A percentile compares a stretch with the other conserved stretches of the same genome.
phyloP scores from a whole-genome alignment of 306 rosid species.

The Trifolium repens region DNA sequence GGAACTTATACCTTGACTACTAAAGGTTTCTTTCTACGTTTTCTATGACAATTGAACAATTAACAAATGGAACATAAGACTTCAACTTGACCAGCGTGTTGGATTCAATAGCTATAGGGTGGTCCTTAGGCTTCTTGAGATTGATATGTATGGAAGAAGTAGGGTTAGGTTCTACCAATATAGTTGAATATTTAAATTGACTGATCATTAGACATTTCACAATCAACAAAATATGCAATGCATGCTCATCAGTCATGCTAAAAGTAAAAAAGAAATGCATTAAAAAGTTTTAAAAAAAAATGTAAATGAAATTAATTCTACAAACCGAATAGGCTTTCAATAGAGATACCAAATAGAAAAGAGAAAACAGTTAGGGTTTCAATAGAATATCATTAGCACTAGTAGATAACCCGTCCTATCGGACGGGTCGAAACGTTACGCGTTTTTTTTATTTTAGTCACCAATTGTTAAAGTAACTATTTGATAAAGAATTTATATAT shows the following conservation, averaged over 20 bases:
- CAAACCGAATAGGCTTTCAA: no score
- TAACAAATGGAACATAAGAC: not conserved
- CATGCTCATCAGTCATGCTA: not conserved
- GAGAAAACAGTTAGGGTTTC: no score
- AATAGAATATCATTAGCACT: no score
- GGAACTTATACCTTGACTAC: not conserved
- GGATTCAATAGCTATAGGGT: constrained; percentile 31
- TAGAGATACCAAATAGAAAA: no score
- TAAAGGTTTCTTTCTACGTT: constrained; percentile 33
- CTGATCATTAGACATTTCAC: not conserved
- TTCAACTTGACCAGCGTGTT: constrained; percentile 23
- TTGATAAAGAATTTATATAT: no score
- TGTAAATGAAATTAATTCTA: no score
- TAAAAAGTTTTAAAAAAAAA: no score
- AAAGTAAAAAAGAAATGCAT: not conserved
- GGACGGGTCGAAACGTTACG: no score
- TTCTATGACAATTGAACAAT: constrained; percentile 24
- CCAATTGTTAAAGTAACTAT: no score
- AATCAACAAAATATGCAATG: not conserved
- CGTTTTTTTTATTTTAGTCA: no score
- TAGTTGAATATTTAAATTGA: not conserved
- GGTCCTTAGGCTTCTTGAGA: constrained; percentile 37
- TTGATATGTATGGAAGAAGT: constrained; percentile 12
- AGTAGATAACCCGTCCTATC: no score
- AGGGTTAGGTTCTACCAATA: constrained; percentile 8